Conservation (phyloP, 371 early-diverging fungal genomes). For the Rhizopus microsporus region DNA sequence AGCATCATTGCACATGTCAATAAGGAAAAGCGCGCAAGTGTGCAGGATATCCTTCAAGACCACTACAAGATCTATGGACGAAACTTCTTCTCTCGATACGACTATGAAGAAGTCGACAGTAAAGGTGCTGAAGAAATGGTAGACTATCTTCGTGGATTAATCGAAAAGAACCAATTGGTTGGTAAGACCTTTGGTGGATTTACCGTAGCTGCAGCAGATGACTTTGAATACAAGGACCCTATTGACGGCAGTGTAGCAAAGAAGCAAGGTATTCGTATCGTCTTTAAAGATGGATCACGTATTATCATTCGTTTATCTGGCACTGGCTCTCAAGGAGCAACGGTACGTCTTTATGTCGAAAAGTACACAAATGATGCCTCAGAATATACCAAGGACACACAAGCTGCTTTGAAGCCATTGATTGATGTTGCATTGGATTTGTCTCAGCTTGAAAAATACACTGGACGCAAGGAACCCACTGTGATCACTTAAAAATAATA, state of each 20-base stretch:
- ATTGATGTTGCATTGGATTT: conserved; percentile 84
- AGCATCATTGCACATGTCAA: conserved; percentile 86
- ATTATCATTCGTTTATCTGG: conserved; percentile 92
- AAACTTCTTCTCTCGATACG: conserved; percentile 95
- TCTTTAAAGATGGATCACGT: conserved; percentile 90
- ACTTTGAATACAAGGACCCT: conserved; percentile 94
- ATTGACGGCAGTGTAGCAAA: conserved; percentile 85
- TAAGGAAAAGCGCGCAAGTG: conserved; percentile 51
- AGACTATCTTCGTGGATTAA: conserved; percentile 60
- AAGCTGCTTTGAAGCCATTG: conserved; percentile 84
- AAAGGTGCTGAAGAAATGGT: conserved; percentile 83
- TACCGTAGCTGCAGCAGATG: conserved; percentile 75
- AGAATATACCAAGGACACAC: conserved; percentile 70
- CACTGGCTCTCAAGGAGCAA: conserved; percentile 96
- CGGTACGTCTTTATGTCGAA: conserved; percentile 95
- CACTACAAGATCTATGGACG: conserved; percentile 90
- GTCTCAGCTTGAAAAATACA: conserved; percentile 76
- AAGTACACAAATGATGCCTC: conserved; percentile 74
- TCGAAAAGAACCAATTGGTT: conserved; percentile 50
- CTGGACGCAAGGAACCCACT: conserved; percentile 90
- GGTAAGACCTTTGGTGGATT: conserved; percentile 65
- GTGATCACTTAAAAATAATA: conserved; percentile 78
- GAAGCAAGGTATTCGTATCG: conserved; percentile 90
- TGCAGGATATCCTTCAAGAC: conserved; percentile 78
- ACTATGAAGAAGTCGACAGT: conserved; percentile 94